Conservation (phyloP, 495 filamentous ascomycete species). For the Penicillium cinerascens region DNA sequence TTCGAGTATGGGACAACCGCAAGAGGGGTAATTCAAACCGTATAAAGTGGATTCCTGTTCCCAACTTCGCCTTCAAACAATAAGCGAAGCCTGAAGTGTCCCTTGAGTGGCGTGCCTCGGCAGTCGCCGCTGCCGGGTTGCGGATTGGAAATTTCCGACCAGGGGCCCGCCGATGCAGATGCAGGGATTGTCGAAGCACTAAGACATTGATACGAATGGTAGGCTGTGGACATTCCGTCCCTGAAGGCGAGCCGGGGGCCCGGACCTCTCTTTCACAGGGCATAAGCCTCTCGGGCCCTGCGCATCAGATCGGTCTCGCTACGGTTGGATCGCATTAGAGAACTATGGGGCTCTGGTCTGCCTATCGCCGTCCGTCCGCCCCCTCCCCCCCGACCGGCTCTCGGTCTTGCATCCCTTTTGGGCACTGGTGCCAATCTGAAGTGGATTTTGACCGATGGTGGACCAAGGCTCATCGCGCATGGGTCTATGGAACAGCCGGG, state of each 20-base stretch:
- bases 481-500: not conserved
- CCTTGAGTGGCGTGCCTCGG: not conserved
- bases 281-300: conserved; percentile 9
- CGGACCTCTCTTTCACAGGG: conserved; percentile 1
- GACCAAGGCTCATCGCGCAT: conserved; percentile 11
- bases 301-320: conserved; percentile 13
- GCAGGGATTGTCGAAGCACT: not conserved
- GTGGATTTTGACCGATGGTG: conserved; percentile 2
- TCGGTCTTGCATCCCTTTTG: conserved; percentile 27
- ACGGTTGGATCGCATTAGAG: conserved; percentile 19
- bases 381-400: conserved; percentile 4
- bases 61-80: not conserved
- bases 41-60: too few species aligned
- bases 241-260: conserved; percentile 1
- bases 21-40: not conserved
- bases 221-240: not conserved
- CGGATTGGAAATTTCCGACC: not conserved
- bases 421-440: conserved; percentile 5
- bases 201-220: not conserved
- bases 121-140: not conserved
- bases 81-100: not conserved
- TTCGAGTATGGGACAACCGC: not conserved
- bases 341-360: conserved; percentile 28
- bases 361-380: conserved; percentile 16
- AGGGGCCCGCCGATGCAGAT: not conserved